phyloP scores from a whole-genome alignment of 345 rosid species.

The Hevea brasiliensis region DNA sequence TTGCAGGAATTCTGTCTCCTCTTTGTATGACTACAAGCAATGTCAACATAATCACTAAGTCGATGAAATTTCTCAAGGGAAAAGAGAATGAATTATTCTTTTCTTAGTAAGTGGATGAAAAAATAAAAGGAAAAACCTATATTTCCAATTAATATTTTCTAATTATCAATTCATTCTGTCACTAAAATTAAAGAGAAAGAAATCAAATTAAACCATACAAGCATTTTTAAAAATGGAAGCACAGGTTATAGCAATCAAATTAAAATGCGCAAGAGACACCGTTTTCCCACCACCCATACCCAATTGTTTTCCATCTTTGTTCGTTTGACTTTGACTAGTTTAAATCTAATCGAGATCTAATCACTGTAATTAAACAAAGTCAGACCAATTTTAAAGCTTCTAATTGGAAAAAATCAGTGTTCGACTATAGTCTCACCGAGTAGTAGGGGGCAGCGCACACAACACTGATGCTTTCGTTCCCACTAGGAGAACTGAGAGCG shows the following conservation, averaged over 20 bases:
- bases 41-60: not conserved
- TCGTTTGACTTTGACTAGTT: no score
- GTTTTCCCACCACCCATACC: no score
- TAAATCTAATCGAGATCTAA: constrained; percentile 12
- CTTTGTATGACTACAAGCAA: constrained; percentile 55
- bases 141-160: no score
- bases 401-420: not conserved
- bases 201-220: no score
- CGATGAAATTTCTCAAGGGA: not conserved
- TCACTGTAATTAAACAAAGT: not conserved
- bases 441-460: constrained; percentile 89
- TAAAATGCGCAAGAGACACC: no score
- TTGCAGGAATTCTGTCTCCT: constrained; percentile 47
- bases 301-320: no score
- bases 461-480: constrained; percentile 57
- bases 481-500: constrained; percentile 56
- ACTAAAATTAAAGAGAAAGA: no score
- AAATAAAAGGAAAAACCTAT: no score
- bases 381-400: not conserved
- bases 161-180: no score
- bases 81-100: not conserved
- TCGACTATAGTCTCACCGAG: constrained; percentile 52
- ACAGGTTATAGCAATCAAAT: no score
- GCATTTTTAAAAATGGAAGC: no score
- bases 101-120: not conserved